Percentiles rank a stretch among this genome's conserved stretches.
phyloP scores from a whole-genome alignment of 73 alveolate genomes.

The Stentor roeselii region DNA sequence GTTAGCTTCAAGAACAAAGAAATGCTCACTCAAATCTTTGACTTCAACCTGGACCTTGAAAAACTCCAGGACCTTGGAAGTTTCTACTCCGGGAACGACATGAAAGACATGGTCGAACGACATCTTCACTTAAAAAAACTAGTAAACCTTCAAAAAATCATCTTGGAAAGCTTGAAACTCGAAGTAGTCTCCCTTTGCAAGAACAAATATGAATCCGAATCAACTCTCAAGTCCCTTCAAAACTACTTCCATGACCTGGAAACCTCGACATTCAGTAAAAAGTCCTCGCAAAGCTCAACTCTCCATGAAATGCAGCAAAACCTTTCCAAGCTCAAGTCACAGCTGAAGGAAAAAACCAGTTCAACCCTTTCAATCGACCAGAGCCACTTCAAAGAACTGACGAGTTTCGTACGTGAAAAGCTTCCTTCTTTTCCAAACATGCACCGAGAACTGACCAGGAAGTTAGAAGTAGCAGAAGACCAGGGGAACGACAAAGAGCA shows the following conservation, averaged over 20 bases:
- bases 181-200: background rate
- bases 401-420: background rate
- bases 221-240: background rate
- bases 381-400: background rate
- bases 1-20: background rate
- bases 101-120: background rate
- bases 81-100: background rate
- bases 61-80: background rate
- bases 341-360: background rate
- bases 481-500: background rate
- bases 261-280: too few relatives aligned
- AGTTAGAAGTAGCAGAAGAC: background rate
- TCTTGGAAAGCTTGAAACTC: background rate
- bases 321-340: background rate
- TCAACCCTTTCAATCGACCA: background rate
- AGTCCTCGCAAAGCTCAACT: background rate
- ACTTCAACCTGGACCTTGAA: constrained; percentile 1
- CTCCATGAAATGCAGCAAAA: background rate
- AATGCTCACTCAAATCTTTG: constrained; percentile 15
- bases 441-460: background rate
- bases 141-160: background rate
- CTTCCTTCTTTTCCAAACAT: too few relatives aligned
- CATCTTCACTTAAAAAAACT: background rate
- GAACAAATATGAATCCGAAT: background rate
- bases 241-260: background rate